Conservation (phyloP, 2,329 filamentous ascomycete species). For the Phaeosphaeriaceae sp. region DNA sequence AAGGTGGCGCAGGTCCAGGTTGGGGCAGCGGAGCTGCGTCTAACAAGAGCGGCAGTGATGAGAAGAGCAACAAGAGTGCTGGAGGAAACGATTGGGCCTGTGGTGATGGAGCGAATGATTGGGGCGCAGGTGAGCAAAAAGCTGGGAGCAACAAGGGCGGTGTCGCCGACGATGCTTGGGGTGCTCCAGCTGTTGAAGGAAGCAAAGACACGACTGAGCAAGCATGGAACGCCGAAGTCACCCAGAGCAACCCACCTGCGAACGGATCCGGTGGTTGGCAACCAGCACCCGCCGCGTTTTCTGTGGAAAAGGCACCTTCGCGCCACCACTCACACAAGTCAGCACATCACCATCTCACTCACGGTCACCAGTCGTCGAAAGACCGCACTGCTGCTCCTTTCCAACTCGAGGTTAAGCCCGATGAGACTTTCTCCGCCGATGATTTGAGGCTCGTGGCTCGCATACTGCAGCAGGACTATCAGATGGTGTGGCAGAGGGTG, state of each 20-base stretch:
- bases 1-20: neutral
- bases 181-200: neutral
- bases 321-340: slow-evolving; percentile 7
- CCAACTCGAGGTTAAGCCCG: slow-evolving; percentile 33
- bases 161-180: neutral
- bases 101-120: neutral
- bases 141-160: neutral
- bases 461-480: slow-evolving; percentile 54
- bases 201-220: neutral
- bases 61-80: too few species aligned
- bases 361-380: neutral
- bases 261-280: neutral
- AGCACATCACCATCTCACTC: neutral
- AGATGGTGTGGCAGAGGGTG: slow-evolving; percentile 56
- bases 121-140: neutral
- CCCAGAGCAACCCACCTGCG: neutral
- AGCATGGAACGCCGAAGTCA: neutral
- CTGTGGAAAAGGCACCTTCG: slow-evolving; percentile 6
- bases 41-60: neutral
- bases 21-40: neutral
- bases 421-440: slow-evolving; percentile 34
- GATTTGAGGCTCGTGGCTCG: slow-evolving; percentile 53
- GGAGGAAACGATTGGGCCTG: neutral
- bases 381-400: slow-evolving; percentile 5
- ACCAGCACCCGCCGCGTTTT: neutral